These are phyloP conservation scores for Metschnikowia proteae DNA, from an alignment of 805 yeast species.

Conservation along the genomic window DNA sequence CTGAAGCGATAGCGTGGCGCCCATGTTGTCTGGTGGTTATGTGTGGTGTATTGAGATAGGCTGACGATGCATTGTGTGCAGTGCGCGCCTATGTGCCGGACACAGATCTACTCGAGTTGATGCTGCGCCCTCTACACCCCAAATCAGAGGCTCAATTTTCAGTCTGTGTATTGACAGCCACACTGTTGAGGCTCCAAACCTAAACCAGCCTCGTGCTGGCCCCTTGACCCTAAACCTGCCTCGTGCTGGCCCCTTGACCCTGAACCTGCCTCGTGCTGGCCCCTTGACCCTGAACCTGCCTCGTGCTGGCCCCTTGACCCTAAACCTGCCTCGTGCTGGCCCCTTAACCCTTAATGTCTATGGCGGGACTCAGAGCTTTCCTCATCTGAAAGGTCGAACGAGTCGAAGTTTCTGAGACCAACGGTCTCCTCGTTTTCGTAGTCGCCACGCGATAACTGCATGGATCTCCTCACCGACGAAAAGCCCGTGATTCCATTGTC, in stretches of 20 bases:
- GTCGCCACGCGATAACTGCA: slow-evolving; percentile 54
- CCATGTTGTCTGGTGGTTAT: slow-evolving; percentile 50
- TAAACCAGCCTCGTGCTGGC: too few relatives aligned
- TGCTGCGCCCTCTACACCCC: too few relatives aligned
- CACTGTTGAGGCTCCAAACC: too few relatives aligned
- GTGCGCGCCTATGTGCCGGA: background rate
- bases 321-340: background rate
- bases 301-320: background rate
- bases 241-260: background rate
- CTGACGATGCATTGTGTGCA: background rate
- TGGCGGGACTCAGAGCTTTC: slow-evolving; percentile 22
- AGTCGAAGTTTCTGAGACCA: slow-evolving; percentile 58
- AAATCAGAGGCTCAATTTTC: too few relatives aligned
- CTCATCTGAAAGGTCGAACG: slow-evolving; percentile 51
- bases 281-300: background rate
- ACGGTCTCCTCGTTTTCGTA: slow-evolving; percentile 44
- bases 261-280: background rate
- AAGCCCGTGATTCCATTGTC: slow-evolving; percentile 79
- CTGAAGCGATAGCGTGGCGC: slow-evolving; percentile 76
- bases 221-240: too few relatives aligned
- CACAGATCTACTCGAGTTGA: too few relatives aligned
- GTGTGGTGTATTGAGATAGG: background rate
- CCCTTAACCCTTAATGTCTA: slow-evolving; percentile 9
- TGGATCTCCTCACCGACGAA: slow-evolving; percentile 67
- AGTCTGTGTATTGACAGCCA: too few relatives aligned